phyloP scores from a whole-genome alignment of 129 eudicot genomes.

The Solidago caesia region DNA sequence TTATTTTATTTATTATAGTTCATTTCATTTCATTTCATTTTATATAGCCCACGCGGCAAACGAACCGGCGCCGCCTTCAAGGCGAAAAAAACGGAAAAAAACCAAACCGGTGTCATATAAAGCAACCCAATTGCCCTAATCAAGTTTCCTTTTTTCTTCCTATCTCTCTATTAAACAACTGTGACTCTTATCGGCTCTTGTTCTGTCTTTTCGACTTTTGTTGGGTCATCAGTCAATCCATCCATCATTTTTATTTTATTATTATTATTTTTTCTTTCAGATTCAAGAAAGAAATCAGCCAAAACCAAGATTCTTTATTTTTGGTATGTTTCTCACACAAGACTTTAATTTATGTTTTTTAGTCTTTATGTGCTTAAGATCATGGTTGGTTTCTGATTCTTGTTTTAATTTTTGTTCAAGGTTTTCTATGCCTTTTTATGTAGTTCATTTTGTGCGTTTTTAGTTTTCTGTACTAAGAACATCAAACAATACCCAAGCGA shows the following conservation, averaged over 20 bases:
- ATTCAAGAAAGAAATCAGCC: not conserved
- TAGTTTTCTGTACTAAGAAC: not conserved
- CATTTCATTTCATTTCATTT: too few species aligned
- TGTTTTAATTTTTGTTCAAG: not conserved
- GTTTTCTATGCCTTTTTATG: too few species aligned
- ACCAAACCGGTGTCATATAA: conserved; percentile 28
- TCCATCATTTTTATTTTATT: not conserved
- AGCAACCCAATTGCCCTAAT: conserved; percentile 24
- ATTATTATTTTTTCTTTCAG: conserved; percentile 11
- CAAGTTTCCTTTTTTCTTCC: conserved; percentile 8
- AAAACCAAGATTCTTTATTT: not conserved
- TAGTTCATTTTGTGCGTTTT: not conserved
- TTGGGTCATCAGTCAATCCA: not conserved
- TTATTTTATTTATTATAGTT: too few species aligned
- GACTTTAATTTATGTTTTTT: conserved; percentile 1
- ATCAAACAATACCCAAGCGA: too few species aligned
- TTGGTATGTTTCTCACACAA: conserved; percentile 19
- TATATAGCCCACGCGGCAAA: not conserved
- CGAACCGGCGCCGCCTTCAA: conserved; percentile 43
- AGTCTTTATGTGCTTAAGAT: not conserved
- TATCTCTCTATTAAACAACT: conserved; percentile 13
- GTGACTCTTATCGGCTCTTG: conserved; percentile 25
- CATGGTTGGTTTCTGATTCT: not conserved
- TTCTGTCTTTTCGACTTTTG: not conserved
- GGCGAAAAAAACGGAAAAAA: conserved; percentile 29